phyloP scores from a whole-genome alignment of 305 asterid genomes.

The Plantago coronopus region DNA sequence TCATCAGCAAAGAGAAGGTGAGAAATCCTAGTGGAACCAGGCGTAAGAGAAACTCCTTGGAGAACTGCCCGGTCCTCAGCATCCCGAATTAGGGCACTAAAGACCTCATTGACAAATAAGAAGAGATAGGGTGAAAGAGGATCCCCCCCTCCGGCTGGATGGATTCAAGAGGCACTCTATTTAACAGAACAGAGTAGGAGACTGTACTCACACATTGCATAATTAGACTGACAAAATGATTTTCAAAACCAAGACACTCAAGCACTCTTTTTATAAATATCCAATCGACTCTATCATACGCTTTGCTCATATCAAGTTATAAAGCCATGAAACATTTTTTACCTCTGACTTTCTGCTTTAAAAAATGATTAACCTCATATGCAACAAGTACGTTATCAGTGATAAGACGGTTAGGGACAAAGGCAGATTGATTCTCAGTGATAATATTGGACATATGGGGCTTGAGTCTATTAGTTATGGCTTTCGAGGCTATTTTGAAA shows the following conservation, averaged over 20 bases:
- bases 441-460: background rate
- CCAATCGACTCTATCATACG: background rate
- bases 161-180: too few relatives aligned
- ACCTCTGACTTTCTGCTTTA: background rate
- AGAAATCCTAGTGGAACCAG: background rate
- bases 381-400: background rate
- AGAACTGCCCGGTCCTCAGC: background rate
- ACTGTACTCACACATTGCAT: background rate
- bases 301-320: background rate
- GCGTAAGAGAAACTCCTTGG: background rate
- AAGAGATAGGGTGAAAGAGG: background rate
- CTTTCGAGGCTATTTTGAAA: background rate
- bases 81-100: background rate
- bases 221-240: background rate
- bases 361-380: background rate
- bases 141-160: background rate
- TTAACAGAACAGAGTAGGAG: too few relatives aligned
- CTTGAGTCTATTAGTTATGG: background rate
- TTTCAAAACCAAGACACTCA: background rate
- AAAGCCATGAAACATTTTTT: background rate
- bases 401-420: background rate
- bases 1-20: background rate
- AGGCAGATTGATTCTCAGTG: background rate
- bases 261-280: background rate
- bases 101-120: background rate